phyloP scores from a whole-genome alignment of 139 green algal genomes.

The Coccomyxa sp. region DNA sequence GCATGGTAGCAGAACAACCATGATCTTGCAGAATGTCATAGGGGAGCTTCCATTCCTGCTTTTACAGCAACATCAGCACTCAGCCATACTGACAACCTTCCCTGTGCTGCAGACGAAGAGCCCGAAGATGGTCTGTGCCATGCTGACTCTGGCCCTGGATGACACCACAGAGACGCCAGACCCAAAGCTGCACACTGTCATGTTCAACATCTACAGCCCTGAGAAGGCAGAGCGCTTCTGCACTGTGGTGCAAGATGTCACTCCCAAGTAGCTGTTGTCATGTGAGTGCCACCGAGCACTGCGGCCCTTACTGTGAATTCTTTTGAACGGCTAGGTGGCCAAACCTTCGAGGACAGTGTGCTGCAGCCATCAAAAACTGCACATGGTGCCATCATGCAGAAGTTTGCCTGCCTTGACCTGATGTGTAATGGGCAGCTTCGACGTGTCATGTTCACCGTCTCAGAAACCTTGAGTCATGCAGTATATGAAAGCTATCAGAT shows the following conservation, averaged over 20 bases:
- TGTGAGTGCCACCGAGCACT: too few species aligned
- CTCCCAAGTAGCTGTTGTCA: too few species aligned
- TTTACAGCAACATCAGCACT: conserved; percentile 13
- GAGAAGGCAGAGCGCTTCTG: neutral
- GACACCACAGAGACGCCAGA: neutral
- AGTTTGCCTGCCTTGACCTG: too few species aligned
- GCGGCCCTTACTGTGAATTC: too few species aligned
- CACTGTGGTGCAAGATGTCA: neutral
- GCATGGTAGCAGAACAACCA: conserved; percentile 9
- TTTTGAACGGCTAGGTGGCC: too few species aligned
- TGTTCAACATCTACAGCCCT: neutral
- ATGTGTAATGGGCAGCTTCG: too few species aligned
- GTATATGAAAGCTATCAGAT: too few species aligned
- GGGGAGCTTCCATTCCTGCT: conserved; percentile 35
- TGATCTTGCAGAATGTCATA: conserved; percentile 1
- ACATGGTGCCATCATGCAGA: too few species aligned
- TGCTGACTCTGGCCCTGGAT: neutral
- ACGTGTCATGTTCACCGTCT: too few species aligned
- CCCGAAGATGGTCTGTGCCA: neutral
- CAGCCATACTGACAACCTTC: conserved; percentile 38
- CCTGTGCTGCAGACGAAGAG: neutral
- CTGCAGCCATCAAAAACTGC: too few species aligned
- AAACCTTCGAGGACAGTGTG: too few species aligned
- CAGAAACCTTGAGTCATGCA: too few species aligned
- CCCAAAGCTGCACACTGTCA: neutral